phyloP scores from a whole-genome alignment of 1,284 basidiomycete genomes.

The Cerrena zonata region DNA sequence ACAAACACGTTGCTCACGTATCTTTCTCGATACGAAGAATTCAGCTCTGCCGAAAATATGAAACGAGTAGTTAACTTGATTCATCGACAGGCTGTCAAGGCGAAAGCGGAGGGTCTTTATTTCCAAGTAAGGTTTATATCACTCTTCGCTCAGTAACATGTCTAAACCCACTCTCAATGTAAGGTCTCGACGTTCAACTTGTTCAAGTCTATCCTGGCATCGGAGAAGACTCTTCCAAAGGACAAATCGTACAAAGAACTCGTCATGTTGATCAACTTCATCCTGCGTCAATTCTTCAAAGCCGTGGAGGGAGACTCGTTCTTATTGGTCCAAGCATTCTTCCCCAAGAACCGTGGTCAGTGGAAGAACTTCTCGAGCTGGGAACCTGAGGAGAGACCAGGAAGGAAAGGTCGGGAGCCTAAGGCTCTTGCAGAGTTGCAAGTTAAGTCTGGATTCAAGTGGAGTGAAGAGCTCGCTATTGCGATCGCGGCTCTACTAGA shows the following conservation, averaged over 20 bases:
- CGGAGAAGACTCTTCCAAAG: constrained; percentile 69
- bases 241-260: constrained; percentile 81
- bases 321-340: constrained; percentile 83
- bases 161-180: constrained; percentile 10
- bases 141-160: neutral
- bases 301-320: constrained; percentile 75
- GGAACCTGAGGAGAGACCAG: constrained; percentile 58
- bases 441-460: constrained; percentile 83
- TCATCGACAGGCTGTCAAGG: constrained; percentile 82
- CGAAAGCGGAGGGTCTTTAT: constrained; percentile 86
- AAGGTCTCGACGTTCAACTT: constrained; percentile 83
- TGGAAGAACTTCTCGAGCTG: constrained; percentile 84
- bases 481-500: constrained; percentile 73
- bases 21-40: constrained; percentile 76
- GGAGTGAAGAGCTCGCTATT: constrained; percentile 85
- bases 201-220: constrained; percentile 77
- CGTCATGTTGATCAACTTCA: constrained; percentile 72
- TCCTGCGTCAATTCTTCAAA: constrained; percentile 90
- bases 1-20: constrained; percentile 78
- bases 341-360: constrained; percentile 78
- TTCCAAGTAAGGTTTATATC: constrained; percentile 63
- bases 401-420: constrained; percentile 36
- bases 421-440: constrained; percentile 63
- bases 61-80: constrained; percentile 81
- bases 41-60: constrained; percentile 74